phyloP scores from a whole-genome alignment of 768 basidiomycete genomes.

The Phylloporus arenicola region DNA sequence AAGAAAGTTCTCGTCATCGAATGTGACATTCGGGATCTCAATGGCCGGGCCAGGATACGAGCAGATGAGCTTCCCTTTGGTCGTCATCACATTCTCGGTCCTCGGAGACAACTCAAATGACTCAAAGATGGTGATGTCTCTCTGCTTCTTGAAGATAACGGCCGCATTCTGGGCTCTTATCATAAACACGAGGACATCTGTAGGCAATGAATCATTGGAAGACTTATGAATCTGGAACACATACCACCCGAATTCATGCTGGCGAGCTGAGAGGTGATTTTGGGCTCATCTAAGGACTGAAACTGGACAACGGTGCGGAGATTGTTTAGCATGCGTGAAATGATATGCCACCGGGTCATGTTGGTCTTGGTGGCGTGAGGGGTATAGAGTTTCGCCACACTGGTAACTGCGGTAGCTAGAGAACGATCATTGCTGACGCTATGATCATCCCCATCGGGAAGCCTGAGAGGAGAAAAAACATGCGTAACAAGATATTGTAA shows the following conservation, averaged over 20 bases:
- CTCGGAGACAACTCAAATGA: constrained; percentile 41
- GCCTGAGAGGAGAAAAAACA: constrained; percentile 36
- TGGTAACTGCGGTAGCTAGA: constrained; percentile 18
- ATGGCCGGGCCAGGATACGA: constrained; percentile 43
- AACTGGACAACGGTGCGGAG: constrained; percentile 9
- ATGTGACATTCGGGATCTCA: constrained; percentile 25
- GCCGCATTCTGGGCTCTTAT: constrained; percentile 45
- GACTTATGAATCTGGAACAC: background rate
- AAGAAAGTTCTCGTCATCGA: constrained; percentile 29
- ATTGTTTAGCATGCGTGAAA: constrained; percentile 25
- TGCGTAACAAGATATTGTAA: constrained; percentile 34
- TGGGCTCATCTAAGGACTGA: background rate
- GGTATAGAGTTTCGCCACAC: constrained; percentile 9
- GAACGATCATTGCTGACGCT: constrained; percentile 18
- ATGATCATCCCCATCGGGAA: constrained; percentile 34
- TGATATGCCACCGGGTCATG: constrained; percentile 1
- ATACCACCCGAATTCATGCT: constrained; percentile 23
- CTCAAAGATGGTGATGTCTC: constrained; percentile 3
- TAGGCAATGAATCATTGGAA: background rate
- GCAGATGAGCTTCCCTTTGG: constrained; percentile 39
- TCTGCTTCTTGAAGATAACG: constrained; percentile 32
- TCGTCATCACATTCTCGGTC: constrained; percentile 29
- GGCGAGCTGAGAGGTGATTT: constrained; percentile 5
- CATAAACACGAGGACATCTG: constrained; percentile 36
- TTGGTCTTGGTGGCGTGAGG: too few relatives aligned